Evolutionary conservation across 2,329 filamentous ascomycete species (phyloP), one percentile per base, ranked within the genome.

Genomic region (Xylariales sp.): DNA sequence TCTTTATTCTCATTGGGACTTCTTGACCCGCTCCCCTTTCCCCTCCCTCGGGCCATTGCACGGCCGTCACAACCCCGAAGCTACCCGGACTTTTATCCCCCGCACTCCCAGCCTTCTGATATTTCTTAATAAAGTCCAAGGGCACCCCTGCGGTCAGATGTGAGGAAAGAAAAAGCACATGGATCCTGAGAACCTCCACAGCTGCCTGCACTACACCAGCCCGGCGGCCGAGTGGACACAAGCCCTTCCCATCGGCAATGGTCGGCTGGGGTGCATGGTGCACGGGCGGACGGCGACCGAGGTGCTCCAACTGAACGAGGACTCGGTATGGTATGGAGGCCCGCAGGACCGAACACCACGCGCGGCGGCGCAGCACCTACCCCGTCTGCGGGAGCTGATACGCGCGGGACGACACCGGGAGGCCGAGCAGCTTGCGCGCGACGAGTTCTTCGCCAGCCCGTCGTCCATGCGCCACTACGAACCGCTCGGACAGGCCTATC

Each of bases 201-300:
- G 19, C 7, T 27, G 16, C 19, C 29, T 39, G 7, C 37, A 39
- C 17, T 39, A 33, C 16, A 32, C 29, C 20, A 33, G 29, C 5
- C 29, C 37, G 12, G 29, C 37, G 8, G 27, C 10, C 3, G 29
- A 28, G 6, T 39, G 37, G 37, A 33, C 37, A 19, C 29, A 65
- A 40, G 63, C 66, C 18, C 52, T 73, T 2, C 69, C 69, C 2
- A 55, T 74, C 33, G 69, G 70, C 8, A 74, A 74, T 47, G 70
- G 70, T 16, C 60, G 69, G 33, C 44, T 61, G 12, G 57, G 57
- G 5, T 56, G 53, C 20, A 70, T 72, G 66, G 51, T 71, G 8
- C 65, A 69, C 49, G 67, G 69, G 18, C 57, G 63, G 17, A 63
- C 64, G 5, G 48, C 54, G 20, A 65, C 56, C 4, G 69, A 73